A percentile compares a stretch with the other conserved stretches of the same genome.
Evolutionary conservation across 257 asterid species (phyloP).

Genomic region (Solanum corneliomulleri): DNA sequence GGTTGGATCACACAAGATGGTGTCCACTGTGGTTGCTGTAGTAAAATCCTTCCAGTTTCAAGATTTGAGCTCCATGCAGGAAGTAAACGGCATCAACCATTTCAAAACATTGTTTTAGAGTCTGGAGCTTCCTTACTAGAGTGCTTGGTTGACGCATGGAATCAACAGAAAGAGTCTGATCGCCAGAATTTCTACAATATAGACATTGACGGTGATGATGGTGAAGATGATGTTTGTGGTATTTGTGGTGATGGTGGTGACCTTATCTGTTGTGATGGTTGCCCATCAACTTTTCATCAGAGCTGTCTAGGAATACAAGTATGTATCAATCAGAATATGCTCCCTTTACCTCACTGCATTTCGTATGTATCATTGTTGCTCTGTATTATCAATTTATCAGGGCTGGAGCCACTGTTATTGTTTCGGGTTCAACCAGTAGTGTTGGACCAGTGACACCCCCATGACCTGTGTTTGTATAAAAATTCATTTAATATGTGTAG

Average conservation of each 20-base stretch:
- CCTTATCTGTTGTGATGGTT: conserved; percentile 14
- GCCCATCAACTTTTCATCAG: conserved; percentile 13
- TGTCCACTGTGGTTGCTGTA: conserved; percentile 10
- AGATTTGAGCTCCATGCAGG: conserved; percentile 12
- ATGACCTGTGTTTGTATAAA: neutral
- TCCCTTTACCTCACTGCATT: neutral
- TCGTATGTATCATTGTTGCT: neutral
- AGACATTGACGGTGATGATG: conserved; percentile 4
- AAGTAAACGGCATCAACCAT: conserved; percentile 1
- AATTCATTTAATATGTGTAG: neutral
- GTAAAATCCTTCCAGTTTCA: conserved; percentile 8
- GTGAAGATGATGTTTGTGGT: conserved; percentile 12
- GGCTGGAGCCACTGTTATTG: neutral
- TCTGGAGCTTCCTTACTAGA: neutral
- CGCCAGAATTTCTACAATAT: neutral
- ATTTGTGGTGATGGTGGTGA: conserved; percentile 15
- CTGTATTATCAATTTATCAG: neutral
- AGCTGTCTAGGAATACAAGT: conserved; percentile 7
- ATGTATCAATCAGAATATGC: neutral
- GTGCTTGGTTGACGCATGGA: conserved; percentile 13
- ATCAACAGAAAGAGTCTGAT: conserved; percentile 1
- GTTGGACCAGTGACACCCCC: neutral
- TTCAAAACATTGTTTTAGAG: conserved; percentile 3
- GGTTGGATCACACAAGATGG: conserved; percentile 13
- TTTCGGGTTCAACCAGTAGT: neutral